These are phyloP conservation scores for Irpex sp. DNA, from an alignment of 1,284 basidiomycete genomes.

Conservation along the genomic window DNA sequence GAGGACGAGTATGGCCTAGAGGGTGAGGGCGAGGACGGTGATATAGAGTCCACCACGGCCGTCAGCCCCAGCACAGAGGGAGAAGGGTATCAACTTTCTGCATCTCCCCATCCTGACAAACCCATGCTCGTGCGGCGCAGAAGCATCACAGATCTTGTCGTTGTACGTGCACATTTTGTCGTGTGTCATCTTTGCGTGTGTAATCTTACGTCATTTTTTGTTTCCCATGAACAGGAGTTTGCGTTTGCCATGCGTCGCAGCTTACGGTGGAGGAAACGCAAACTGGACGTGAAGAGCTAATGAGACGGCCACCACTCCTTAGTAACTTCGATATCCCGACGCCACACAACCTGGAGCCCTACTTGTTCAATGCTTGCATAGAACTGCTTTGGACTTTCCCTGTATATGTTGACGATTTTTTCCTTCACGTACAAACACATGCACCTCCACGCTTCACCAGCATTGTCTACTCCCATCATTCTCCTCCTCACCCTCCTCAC, in stretches of 20 bases:
- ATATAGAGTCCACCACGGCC: no score
- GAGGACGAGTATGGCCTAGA: no score
- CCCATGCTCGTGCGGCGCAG: no score
- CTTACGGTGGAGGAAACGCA: neutral
- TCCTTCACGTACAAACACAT: neutral
- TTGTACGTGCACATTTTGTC: no score
- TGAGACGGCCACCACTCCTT: neutral
- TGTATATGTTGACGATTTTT: neutral
- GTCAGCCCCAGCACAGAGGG: no score
- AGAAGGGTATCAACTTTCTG: no score
- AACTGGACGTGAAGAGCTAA: neutral
- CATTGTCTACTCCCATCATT: neutral
- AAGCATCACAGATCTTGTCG: no score
- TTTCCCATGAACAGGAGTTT: neutral
- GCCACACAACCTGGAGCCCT: neutral
- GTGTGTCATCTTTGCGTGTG: neutral
- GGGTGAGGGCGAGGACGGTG: no score
- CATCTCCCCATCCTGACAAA: no score
- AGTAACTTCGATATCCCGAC: neutral
- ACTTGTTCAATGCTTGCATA: neutral
- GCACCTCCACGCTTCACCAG: neutral
- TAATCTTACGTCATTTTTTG: neutral
- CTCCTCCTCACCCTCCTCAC: neutral
- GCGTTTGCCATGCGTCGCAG: conserved; percentile 7
- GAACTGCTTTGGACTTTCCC: neutral